Base-by-base conservation (phyloP, 805 yeast genomes). In the Lachancea thermotolerans region DNA sequence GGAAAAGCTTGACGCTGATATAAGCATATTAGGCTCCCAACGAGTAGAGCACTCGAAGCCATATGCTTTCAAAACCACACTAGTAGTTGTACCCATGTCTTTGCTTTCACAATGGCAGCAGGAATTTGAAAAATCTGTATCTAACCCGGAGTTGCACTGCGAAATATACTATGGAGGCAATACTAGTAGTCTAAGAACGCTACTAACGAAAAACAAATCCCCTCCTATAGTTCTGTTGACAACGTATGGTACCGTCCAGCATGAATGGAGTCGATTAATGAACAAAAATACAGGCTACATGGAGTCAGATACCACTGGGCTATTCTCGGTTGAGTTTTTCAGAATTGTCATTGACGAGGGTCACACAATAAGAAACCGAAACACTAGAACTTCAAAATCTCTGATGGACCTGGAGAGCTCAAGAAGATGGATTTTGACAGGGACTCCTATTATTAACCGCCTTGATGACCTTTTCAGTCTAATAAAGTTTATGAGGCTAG, bases 371-470 rank as follows among this genome's bases (percentile, higher is more conserved):
- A 72, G 95, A 57, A 90, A 89, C 60, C 71, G 90, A 55, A 68
- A 75, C 38, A 81, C 95, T 1, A 82, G 82, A 47, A 82, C 95
- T 0, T 80, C 96, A 0, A 82, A 80, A 51, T 84, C 97, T 0
- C 74, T 89, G 7, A 78, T 77, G 62, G 83, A 77, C 17, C 58
- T 90, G n/a, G 56, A 66, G 9, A 79, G 86, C 54, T 68, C 72
- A 15, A 70, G 93, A 40, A 78, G 79, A 49, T 90, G 98, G 98
- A 71, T 84, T 2, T 68, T 91, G 39, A 88, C 97, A 0, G 98
- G 98, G 7, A 90, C 98, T 0, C 97, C 98, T 0, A 85, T 90
- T 27, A 84, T 89, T 34, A 90, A 90, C 62, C 69, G 90, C 50
- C 69, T 91, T 9, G 97, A 91, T 61, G 98, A 91, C 61, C 65